Base-by-base conservation (phyloP, 2,329 filamentous ascomycete genomes). In the Madurella mycetomatis region DNA sequence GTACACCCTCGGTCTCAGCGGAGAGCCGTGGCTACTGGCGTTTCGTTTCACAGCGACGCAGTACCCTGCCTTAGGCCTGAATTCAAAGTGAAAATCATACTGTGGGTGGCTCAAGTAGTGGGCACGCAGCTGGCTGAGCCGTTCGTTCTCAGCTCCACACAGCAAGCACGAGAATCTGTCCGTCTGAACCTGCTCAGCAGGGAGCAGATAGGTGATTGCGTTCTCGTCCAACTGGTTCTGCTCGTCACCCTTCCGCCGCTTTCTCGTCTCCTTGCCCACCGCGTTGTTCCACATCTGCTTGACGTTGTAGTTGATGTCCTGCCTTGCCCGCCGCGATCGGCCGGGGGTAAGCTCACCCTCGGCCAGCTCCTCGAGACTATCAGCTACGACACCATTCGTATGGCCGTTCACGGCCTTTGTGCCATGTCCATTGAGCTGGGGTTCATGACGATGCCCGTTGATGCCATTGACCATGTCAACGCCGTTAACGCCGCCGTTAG, bases 241-340 rank as follows among this genome's bases (percentile, higher is more conserved):
- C n/a, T 58, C 60, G 9, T 58, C 57, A 18, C 53, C 57, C 52
- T 69, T 69, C 51, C 71, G 70, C n/a, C 72, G 72, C 58, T 76
- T 78, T 57, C 72, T 73, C 16, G 66, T 64, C 42, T 77, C 76
- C 60, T 73, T 79, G 4, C 81, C 80, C 49, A 80, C 74, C 5
- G 80, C 79, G 60, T 80, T 78, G 60, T 81, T 79, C 65, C 77
- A 84, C 15, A 85, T 68, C 12, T 77, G 71, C 64, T 83, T 84
- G 39, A 85, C 66, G 59, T 85, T 85, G 63, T 85, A 85, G 56
- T 78, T 77, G 53, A 74, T 76, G 41, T 70, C 71, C 16, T 68
- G 73, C 49, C 80, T 74, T 15, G 70, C 68, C 42, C 80, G 74
- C 16, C 81, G 66, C 1, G 77, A 76, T 54, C 80, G 74, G 50